phyloP scores from a whole-genome alignment of 2,329 filamentous ascomycete species.

The Talaromyces sp. region DNA sequence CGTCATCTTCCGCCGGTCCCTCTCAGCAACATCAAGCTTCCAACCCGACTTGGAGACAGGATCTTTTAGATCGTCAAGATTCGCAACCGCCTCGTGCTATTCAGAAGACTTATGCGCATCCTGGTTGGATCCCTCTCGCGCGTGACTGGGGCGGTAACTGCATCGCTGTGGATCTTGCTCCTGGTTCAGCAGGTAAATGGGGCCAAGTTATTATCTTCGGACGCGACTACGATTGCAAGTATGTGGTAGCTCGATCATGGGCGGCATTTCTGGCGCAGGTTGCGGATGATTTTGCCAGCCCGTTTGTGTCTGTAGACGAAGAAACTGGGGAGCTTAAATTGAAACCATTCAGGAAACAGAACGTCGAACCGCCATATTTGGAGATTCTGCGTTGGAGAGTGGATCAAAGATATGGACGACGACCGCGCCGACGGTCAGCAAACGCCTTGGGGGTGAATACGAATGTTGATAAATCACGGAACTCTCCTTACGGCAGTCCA shows the following conservation, averaged over 20 bases:
- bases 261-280: conserved; percentile 76
- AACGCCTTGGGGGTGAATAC: conserved; percentile 51
- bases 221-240: conserved; percentile 97
- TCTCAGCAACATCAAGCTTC: conserved; percentile 50
- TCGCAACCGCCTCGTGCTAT: conserved; percentile 81
- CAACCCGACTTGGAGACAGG: conserved; percentile 73
- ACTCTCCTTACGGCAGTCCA: conserved; percentile 51
- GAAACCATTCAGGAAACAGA: conserved; percentile 80
- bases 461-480: conserved; percentile 43
- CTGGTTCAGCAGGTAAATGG: conserved; percentile 85
- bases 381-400: conserved; percentile 92
- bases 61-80: conserved; percentile 76
- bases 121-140: conserved; percentile 90
- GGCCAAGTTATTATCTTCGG: conserved; percentile 96
- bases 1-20: conserved; percentile 55
- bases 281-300: conserved; percentile 83
- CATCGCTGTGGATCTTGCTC: conserved; percentile 85
- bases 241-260: conserved; percentile 92
- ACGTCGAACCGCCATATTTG: conserved; percentile 87
- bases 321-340: conserved; percentile 88
- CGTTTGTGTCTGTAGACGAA: conserved; percentile 89
- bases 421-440: conserved; percentile 47
- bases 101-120: conserved; percentile 88
- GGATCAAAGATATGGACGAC: conserved; percentile 85
- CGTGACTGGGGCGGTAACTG: conserved; percentile 99